Base-by-base conservation (phyloP, 371 early-diverging fungal genomes). In the Choanephora cucurbitarum region DNA sequence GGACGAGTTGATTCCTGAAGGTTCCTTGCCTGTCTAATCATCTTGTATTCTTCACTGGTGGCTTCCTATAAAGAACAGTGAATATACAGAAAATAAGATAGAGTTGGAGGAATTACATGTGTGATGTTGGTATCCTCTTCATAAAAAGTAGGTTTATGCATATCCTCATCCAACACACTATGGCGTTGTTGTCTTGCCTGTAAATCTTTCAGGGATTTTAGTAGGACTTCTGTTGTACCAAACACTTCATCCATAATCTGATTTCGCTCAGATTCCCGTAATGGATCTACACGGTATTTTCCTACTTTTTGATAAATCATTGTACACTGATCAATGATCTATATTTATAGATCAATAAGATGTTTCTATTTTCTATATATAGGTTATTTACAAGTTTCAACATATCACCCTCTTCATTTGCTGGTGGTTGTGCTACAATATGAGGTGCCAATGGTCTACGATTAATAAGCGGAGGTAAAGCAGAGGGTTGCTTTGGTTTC, bases 1-100 rank as follows among this genome's bases (percentile, higher is more conserved):
- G 63, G 62, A 39, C 61, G 43, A 10, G 42, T 34, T 1, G 24
- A 49, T 6, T 72, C 67, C 41, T 69, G 63, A 21, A 70, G 40
- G 48, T 65, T 69, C 21, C 72, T 54, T 43, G 72, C 67, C 58
- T 72, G 69, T 32, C 72, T 60, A 33, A 75, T 75, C 61, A 72
- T 41, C 46, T 60, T 59, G 55, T 75, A 69, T 48, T 71, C 58
- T 18, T 52, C 47, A 17, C 22, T 37, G n/a, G 40, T 32, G 14
- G 54, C 31, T 44, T 21, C 32, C 19, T 40, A 2, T n/a, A 5
- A 14, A 7, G 5, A 41, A 14, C n/a, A 41, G n/a, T n/a, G n/a
- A n/a, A n/a, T n/a, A n/a, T n/a, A n/a, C n/a, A 41, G 15, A 41
- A 15, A 41, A 41, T 18, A 23, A 31, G n/a, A 34, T 7, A 37